Evolutionary conservation across 2,329 filamentous ascomycete genomes (phyloP).

Genomic region (Arachnomyces sp.): DNA sequence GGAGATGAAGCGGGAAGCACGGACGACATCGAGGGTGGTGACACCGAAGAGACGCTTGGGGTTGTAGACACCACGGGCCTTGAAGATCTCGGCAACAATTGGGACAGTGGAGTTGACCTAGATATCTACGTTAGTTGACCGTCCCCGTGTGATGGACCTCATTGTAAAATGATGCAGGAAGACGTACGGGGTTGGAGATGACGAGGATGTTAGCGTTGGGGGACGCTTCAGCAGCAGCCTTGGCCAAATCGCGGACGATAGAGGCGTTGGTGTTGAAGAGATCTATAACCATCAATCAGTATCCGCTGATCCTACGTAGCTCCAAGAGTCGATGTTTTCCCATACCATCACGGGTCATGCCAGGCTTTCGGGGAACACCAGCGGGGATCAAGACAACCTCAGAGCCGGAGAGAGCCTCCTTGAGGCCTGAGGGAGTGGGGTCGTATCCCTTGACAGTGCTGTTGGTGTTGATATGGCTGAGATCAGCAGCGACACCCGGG

Average conservation of each 20-base stretch:
- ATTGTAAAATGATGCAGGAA: not conserved
- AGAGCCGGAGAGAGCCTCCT: slow-evolving; percentile 69
- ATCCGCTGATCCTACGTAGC: too few relatives aligned
- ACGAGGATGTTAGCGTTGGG: slow-evolving; percentile 93
- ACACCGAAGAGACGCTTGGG: slow-evolving; percentile 98
- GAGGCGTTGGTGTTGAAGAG: slow-evolving; percentile 99
- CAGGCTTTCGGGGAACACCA: slow-evolving; percentile 97
- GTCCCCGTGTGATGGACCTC: too few relatives aligned
- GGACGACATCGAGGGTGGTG: slow-evolving; percentile 97
- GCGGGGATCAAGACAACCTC: slow-evolving; percentile 97
- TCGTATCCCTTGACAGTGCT: slow-evolving; percentile 86
- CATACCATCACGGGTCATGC: slow-evolving; percentile 92
- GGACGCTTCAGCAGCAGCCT: slow-evolving; percentile 78
- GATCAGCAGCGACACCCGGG: slow-evolving; percentile 94
- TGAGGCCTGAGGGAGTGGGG: slow-evolving; percentile 65
- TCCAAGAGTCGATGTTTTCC: slow-evolving; percentile 1
- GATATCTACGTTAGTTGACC: slow-evolving; percentile 3
- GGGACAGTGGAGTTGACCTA: slow-evolving; percentile 97
- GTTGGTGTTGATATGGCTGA: slow-evolving; percentile 99
- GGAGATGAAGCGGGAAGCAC: slow-evolving; percentile 94
- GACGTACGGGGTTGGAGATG: slow-evolving; percentile 84
- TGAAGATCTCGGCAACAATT: slow-evolving; percentile 95
- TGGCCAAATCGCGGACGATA: slow-evolving; percentile 96
- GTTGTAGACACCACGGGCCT: slow-evolving; percentile 92
- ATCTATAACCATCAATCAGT: slow-evolving; percentile 43